phyloP scores from a whole-genome alignment of 2,329 filamentous ascomycete species.

The Calonectria hongkongensis region DNA sequence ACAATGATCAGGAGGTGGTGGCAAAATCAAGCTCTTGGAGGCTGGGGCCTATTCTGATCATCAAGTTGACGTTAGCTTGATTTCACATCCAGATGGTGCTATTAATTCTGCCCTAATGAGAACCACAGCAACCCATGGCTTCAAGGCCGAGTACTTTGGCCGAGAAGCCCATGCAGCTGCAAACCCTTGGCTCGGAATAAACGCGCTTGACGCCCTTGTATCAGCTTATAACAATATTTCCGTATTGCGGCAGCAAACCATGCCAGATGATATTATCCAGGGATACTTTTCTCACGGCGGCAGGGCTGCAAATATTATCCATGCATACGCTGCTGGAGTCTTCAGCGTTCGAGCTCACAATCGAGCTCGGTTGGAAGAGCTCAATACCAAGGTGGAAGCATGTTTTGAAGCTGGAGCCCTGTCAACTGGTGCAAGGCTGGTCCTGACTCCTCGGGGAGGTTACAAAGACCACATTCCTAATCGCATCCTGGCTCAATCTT shows the following conservation, averaged over 20 bases:
- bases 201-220: constrained; percentile 49
- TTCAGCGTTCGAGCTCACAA: constrained; percentile 69
- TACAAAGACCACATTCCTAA: constrained; percentile 59
- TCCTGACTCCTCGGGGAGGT: constrained; percentile 58
- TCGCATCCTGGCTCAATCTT: constrained; percentile 51
- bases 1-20: constrained; percentile 30
- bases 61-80: constrained; percentile 51
- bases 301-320: constrained; percentile 51
- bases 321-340: constrained; percentile 73
- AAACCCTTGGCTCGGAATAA: constrained; percentile 46
- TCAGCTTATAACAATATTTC: constrained; percentile 48
- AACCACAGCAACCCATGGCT: constrained; percentile 43
- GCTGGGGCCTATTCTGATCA: constrained; percentile 44
- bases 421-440: constrained; percentile 58
- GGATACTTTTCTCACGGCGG: constrained; percentile 48
- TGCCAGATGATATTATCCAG: constrained; percentile 45
- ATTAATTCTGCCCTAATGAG: constrained; percentile 45
- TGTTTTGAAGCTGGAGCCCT: constrained; percentile 56
- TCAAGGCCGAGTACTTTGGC: constrained; percentile 46
- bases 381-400: constrained; percentile 48
- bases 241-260: constrained; percentile 48
- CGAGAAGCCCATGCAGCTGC: constrained; percentile 46
- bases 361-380: constrained; percentile 44
- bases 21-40: constrained; percentile 50
- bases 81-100: constrained; percentile 45